Base-by-base conservation (phyloP, 1,139 yeast genomes). In the Oligophagozyma castellii region DNA sequence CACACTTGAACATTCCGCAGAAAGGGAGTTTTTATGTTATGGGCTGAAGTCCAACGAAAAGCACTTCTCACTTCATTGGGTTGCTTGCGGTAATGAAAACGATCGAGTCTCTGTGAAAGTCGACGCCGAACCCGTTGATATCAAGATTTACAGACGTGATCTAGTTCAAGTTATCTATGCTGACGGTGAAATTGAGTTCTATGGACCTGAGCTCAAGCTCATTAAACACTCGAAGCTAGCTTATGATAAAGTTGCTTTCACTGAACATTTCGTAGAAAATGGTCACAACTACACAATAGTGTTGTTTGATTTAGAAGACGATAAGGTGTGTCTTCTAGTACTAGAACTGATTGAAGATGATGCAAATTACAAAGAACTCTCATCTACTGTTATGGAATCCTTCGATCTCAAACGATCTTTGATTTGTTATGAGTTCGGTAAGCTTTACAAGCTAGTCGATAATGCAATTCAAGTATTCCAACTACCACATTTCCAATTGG, bases 131-230 rank as follows among this genome's bases (percentile, higher is more conserved):
- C 54, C 64, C 7, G 47, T 52, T 10, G 63, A 24, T 39, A 51
- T 31, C 5, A 40, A 41, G 24, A 36, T 48, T 16, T 30, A 36
- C 10, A 32, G 31, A 3, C 28, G 31, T 20, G 58, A 59, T 5
- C 45, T 46, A 10, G 56, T 70, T 12, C 58, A 58, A 26, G 56
- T 61, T 3, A 44, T 71, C 8, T 58, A 59, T 27, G 48, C 49
- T 16, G 58, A 59, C 36, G 78, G 79, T 4, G 46, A 53, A 26
- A 45, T 69, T 28, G 56, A 58, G 25, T 42, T 58, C 21, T 51
- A 53, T 33, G 51, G 55, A 12, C 40, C 55, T 26, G 30, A 41
- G 4, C 36, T 42, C 23, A 48, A 43, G 29, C 31, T 45, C 12
- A 29, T 42, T 16, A 34, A 38, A 23, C 42, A 47, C 4, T 22